Percentiles rank a stretch among this genome's conserved stretches.
These are phyloP conservation scores for Epichloe gansuensis DNA, from an alignment of 2,329 filamentous ascomycete genomes.

Conservation along the genomic window DNA sequence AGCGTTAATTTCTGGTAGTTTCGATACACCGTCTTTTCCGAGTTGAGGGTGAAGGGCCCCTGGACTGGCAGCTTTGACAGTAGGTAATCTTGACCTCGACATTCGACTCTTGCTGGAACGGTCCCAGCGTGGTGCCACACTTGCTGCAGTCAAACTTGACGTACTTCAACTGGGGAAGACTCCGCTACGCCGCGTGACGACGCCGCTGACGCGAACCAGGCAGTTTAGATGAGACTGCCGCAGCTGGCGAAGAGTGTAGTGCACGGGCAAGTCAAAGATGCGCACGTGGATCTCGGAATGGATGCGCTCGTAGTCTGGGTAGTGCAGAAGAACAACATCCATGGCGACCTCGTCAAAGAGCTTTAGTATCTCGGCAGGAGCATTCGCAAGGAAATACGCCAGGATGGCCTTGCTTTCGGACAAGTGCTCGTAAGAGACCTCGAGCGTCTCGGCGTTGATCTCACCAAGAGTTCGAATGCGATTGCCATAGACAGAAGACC, in stretches of 20 bases:
- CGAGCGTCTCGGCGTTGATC: slow-evolving; percentile 88
- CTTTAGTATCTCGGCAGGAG: slow-evolving; percentile 86
- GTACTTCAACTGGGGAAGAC: slow-evolving; percentile 98
- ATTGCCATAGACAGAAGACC: slow-evolving; percentile 86
- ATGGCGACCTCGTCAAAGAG: slow-evolving; percentile 95
- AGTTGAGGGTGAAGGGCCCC: slow-evolving; percentile 89
- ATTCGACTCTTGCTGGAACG: slow-evolving; percentile 95
- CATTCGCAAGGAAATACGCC: slow-evolving; percentile 92
- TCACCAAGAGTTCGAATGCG: slow-evolving; percentile 93
- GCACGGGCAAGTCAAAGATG: slow-evolving; percentile 86
- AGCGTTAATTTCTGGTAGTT: slow-evolving; percentile 98
- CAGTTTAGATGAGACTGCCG: slow-evolving; percentile 95
- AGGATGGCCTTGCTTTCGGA: slow-evolving; percentile 84
- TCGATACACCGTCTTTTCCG: slow-evolving; percentile 94
- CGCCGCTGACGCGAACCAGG: slow-evolving; percentile 83
- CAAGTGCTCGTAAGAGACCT: slow-evolving; percentile 91
- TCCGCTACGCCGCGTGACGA: slow-evolving; percentile 85
- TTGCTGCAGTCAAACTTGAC: slow-evolving; percentile 97
- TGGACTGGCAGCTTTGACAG: slow-evolving; percentile 92
- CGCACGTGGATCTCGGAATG: slow-evolving; percentile 96
- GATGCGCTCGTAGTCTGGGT: slow-evolving; percentile 94
- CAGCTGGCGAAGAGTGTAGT: slow-evolving; percentile 88
- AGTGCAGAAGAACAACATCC: slow-evolving; percentile 90
- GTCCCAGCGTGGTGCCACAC: slow-evolving; percentile 81
- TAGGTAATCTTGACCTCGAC: slow-evolving; percentile 93